Evolutionary conservation across 495 filamentous ascomycete species (phyloP), one percentile per base, ranked within the genome.

Genomic region (Penicillium goetzii): DNA sequence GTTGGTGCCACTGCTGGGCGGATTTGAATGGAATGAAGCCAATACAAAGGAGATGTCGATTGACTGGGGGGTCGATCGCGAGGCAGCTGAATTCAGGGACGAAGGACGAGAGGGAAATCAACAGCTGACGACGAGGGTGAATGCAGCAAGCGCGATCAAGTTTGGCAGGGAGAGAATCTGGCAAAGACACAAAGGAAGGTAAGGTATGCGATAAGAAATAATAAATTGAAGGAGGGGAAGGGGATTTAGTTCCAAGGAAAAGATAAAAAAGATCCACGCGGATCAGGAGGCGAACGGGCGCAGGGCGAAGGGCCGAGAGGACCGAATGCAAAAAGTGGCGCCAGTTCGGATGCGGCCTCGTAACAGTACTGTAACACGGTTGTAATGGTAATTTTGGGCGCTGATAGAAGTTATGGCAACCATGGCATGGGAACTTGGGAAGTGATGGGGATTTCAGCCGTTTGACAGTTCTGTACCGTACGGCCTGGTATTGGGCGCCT

Each of bases 221-320:
- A 40, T 49, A 58, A 36, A 58, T 41, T 55, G 54, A 60, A 63
- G 47, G 54, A 61, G 52, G 34, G 62, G 49, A 30, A 58, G 30
- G 26, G 47, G 41, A 25, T 11, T 47, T 14, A 28, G 15, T 38
- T 21, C 53, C 56, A 41, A 40, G 55, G 47, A 58, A 50, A 30
- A 64, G 62, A 67, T 63, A 21, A 32, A 63, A 45, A 63, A 19
- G 50, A 63, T 41, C 53, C 64, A 58, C 58, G 59, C 52, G 52
- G 52, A 64, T 64, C 61, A 67, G 65, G 65, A 67, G 65, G 62
- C 55, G 52, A 56, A 60, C 26, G 23, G 28, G 28, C n/a, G 45
- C 19, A 50, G 25, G 23, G 47, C 47, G 47, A 51, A 10, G 12
- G 21, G 19, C 47, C 47, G 52, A 33, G 10, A 8, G 12, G 56